These are phyloP conservation scores for Globisporangium alternatum DNA, from an alignment of 352 stramenopile species.

Conservation along the genomic window DNA sequence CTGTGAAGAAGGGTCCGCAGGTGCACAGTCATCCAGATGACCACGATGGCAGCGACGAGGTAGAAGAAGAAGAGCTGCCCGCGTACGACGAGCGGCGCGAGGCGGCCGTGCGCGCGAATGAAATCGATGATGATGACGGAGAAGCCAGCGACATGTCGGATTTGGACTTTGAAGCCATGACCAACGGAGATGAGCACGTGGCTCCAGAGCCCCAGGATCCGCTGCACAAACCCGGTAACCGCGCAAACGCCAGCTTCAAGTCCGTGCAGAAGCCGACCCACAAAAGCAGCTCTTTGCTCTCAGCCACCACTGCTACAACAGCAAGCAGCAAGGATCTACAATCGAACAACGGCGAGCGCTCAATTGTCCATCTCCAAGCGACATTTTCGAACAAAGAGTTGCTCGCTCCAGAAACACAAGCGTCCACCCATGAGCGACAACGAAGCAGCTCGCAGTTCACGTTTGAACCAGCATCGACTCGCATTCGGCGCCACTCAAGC, in stretches of 20 bases:
- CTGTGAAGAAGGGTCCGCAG: neutral
- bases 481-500: slow-evolving; percentile 10
- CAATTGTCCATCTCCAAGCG: neutral
- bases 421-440: neutral
- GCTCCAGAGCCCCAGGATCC: slow-evolving; percentile 6
- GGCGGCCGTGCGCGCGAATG: neutral
- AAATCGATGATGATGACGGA: slow-evolving; percentile 2
- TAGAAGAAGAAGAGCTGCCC: slow-evolving; percentile 7
- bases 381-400: neutral
- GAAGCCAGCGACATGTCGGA: neutral
- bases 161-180: neutral
- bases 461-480: slow-evolving; percentile 35
- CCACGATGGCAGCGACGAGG: neutral
- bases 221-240: neutral
- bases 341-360: neutral
- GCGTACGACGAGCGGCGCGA: neutral
- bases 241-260: neutral
- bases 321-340: slow-evolving; percentile 4
- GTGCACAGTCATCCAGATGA: neutral
- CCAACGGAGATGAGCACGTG: slow-evolving; percentile 9
- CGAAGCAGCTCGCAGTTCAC: slow-evolving; percentile 10
- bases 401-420: neutral
- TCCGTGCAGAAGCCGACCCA: neutral
- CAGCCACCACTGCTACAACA: slow-evolving; percentile 8
- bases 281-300: neutral